Conservation (phyloP, 2,329 filamentous ascomycete species). For the Fusarium virguliforme region DNA sequence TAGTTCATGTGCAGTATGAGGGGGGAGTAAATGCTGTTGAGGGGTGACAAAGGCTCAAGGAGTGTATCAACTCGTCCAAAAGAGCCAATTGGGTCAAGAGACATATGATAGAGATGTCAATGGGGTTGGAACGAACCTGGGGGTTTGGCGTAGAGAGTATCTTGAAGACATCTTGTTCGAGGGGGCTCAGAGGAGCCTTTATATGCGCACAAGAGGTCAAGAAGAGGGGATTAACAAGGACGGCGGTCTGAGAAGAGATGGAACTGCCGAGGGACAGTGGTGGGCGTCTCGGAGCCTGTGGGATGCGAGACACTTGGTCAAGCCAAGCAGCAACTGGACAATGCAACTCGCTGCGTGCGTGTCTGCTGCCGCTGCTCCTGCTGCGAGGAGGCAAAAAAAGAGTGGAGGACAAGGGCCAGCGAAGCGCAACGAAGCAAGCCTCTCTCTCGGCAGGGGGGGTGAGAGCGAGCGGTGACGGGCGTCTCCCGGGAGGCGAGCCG, state of each 20-base stretch:
- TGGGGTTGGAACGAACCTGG: conserved; percentile 52
- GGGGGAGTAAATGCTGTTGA: not conserved
- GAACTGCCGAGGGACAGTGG: conserved; percentile 8
- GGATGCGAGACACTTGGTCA: not conserved
- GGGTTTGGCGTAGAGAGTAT: conserved; percentile 59
- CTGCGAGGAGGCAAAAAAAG: conserved; percentile 5
- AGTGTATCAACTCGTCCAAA: not conserved
- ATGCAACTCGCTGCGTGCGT: conserved; percentile 1
- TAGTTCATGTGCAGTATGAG: conserved; percentile 23
- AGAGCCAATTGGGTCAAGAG: conserved; percentile 3
- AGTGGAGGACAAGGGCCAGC: conserved; percentile 18
- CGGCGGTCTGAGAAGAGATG: conserved; percentile 11
- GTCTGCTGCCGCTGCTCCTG: not conserved
- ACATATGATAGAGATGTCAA: not conserved
- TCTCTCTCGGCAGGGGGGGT: conserved; percentile 1
- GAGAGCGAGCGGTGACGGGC: conserved; percentile 26
- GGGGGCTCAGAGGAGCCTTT: conserved; percentile 40
- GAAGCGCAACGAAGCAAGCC: conserved; percentile 9
- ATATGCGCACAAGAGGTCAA: conserved; percentile 42
- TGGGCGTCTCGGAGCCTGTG: conserved; percentile 1
- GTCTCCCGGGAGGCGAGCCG: conserved; percentile 18
- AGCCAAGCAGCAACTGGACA: conserved; percentile 8
- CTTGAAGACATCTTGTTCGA: conserved; percentile 56
- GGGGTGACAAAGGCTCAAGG: not conserved
- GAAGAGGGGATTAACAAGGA: conserved; percentile 23